Base-by-base conservation (phyloP, 345 rosid genomes). In the Turnera subulata region DNA sequence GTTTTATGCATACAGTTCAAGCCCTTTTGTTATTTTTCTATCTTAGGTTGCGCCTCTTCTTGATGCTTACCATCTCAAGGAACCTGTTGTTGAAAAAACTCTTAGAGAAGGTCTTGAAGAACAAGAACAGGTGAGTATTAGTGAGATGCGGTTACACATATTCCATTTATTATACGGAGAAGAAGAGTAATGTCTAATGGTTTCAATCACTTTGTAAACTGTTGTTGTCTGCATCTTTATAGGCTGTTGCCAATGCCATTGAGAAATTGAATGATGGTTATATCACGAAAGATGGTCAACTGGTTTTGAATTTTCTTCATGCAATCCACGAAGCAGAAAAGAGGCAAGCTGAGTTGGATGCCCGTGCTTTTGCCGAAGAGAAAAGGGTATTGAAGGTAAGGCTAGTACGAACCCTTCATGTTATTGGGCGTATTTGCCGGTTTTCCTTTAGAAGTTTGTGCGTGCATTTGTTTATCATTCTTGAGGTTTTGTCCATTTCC, bases 311-410 rank as follows among this genome's bases (percentile, higher is more conserved):
- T 65, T 90, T 94, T 80, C 78, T 94, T 26, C 70, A 81, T 80
- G 96, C 97, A 53, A 88, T 94, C 61, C 97, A 90, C 66, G 80
- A 76, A 49, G 97, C 99, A 59, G 96, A 90, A 77, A 74, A 82
- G 53, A 75, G 89, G 74, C 99, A 90, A 75, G 90, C 96, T 50
- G 91, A 88, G 62, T 51, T 85, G 56, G 99, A 90, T 82, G 84
- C 91, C 62, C 85, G 22, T 63, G 77, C 78, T 67, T 91, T 94
- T 77, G 67, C 84, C 38, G 83, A 84, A 70, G 92, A 90, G 59
- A 76, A 67, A 71, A 75, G 71, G 70, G 81, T 81, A 44, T 61
- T 94, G 68, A 90, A 88, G 96, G 99, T 85, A 58, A 55, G 62
- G 32, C 23, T 58, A 43, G 46, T 56, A 20, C 43, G 50, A 52